Conservation (phyloP, 495 filamentous ascomycete genomes). For the Penicillium ucsense region DNA sequence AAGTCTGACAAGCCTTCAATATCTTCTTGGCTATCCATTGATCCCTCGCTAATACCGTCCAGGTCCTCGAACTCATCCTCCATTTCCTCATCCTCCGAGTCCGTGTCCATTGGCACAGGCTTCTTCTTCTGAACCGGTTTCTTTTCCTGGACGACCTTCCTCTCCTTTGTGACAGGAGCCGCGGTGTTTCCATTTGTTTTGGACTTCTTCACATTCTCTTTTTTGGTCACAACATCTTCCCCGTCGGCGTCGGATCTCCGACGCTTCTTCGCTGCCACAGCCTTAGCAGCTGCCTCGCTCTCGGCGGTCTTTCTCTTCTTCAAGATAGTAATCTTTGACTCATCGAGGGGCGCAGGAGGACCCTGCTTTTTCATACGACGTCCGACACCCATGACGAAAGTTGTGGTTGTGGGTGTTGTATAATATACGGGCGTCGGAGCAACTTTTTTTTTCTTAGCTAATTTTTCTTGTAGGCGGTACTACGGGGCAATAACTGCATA, state of each 20-base stretch:
- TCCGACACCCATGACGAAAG: slow-evolving; percentile 67
- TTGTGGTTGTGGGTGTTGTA: slow-evolving; percentile 8
- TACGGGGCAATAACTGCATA: slow-evolving; percentile 15
- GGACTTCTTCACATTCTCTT: slow-evolving; percentile 31
- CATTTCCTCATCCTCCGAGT: slow-evolving; percentile 29
- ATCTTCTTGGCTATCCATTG: slow-evolving; percentile 39
- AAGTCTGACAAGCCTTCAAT: slow-evolving; percentile 41
- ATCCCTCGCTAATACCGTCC: slow-evolving; percentile 36
- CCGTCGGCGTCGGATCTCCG: slow-evolving; percentile 43
- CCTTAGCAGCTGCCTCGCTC: slow-evolving; percentile 28
- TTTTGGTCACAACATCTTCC: slow-evolving; percentile 18
- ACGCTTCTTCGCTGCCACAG: slow-evolving; percentile 55
- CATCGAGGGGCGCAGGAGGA: slow-evolving; percentile 69
- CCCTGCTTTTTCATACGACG: slow-evolving; percentile 96
- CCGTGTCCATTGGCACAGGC: slow-evolving; percentile 36
- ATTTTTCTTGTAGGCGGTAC: slow-evolving; percentile 30
- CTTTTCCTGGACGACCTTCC: slow-evolving; percentile 27
- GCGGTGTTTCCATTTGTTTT: slow-evolving; percentile 32
- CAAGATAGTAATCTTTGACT: slow-evolving; percentile 61
- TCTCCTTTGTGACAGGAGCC: slow-evolving; percentile 25
- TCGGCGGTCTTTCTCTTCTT: slow-evolving; percentile 68
- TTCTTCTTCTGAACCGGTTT: slow-evolving; percentile 17
- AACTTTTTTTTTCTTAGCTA: slow-evolving; percentile 24
- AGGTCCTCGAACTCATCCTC: slow-evolving; percentile 48
- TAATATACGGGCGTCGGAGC: slow-evolving; percentile 6